These are phyloP conservation scores for Berberis thunbergii DNA, from an alignment of 164 flowering plant species.

Conservation along the genomic window DNA sequence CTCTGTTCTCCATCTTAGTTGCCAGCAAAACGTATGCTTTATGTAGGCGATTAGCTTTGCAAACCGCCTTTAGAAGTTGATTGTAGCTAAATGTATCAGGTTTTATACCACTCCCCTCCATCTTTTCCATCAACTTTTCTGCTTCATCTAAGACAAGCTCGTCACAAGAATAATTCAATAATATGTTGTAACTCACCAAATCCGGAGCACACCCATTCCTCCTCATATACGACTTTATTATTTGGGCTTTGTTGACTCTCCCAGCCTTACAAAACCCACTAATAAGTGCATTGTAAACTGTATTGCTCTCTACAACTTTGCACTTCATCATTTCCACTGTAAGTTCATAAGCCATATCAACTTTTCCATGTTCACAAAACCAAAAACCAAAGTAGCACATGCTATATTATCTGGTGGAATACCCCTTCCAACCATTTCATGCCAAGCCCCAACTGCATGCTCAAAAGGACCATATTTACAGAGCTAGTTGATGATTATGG, in stretches of 20 bases:
- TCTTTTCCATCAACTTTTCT: slow-evolving; percentile 48
- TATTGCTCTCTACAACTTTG: slow-evolving; percentile 23
- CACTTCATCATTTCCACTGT: slow-evolving; percentile 42
- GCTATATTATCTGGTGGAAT: slow-evolving; percentile 53
- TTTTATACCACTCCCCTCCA: slow-evolving; percentile 51
- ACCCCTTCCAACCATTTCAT: slow-evolving; percentile 51
- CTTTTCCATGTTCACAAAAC: slow-evolving; percentile 62
- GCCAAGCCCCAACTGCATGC: slow-evolving; percentile 60
- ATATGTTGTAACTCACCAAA: slow-evolving; percentile 67
- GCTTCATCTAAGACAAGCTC: slow-evolving; percentile 64
- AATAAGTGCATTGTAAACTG: slow-evolving; percentile 72
- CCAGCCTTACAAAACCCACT: slow-evolving; percentile 71
- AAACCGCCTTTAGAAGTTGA: slow-evolving; percentile 78
- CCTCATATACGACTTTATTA: slow-evolving; percentile 61
- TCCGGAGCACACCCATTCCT: slow-evolving; percentile 72
- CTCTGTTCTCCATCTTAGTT: slow-evolving; percentile 56
- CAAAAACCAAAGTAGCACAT: slow-evolving; percentile 65
- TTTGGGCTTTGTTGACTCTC: slow-evolving; percentile 63
- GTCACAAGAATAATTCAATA: slow-evolving; percentile 69
- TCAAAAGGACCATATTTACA: slow-evolving; percentile 41
- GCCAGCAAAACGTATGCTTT: slow-evolving; percentile 60
- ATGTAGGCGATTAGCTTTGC: slow-evolving; percentile 56
- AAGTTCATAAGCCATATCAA: slow-evolving; percentile 89
- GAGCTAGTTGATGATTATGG: slow-evolving; percentile 56
- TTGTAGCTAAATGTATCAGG: slow-evolving; percentile 86